Conservation (phyloP, 345 rosid genomes). For the Carallia brachiata region DNA sequence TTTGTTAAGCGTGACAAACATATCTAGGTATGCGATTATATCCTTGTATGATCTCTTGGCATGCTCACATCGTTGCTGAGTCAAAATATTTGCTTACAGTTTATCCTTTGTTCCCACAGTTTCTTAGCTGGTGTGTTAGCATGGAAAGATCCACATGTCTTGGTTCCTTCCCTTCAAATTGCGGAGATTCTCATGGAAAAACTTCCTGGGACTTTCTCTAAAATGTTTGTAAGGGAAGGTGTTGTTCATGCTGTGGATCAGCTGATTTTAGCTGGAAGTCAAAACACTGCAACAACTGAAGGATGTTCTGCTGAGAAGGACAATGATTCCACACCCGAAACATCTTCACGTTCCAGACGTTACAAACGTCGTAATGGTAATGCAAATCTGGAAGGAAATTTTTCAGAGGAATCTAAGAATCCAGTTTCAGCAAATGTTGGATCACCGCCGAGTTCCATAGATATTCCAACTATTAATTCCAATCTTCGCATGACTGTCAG, state of each 20-base stretch:
- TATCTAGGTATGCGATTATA: conserved; percentile 66
- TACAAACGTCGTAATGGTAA: conserved; percentile 77
- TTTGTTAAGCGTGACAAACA: conserved; percentile 73
- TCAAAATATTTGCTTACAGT: conserved; percentile 12
- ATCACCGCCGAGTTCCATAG: conserved; percentile 63
- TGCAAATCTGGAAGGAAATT: conserved; percentile 62
- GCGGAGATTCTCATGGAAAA: conserved; percentile 98
- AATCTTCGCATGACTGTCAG: conserved; percentile 69
- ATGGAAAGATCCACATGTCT: conserved; percentile 97
- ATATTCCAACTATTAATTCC: conserved; percentile 64
- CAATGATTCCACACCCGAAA: conserved; percentile 60
- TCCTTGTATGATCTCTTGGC: conserved; percentile 2
- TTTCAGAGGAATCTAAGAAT: conserved; percentile 61
- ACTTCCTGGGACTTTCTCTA: conserved; percentile 93
- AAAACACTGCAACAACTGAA: conserved; percentile 40
- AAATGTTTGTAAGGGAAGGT: conserved; percentile 95
- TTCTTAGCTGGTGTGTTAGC: conserved; percentile 98
- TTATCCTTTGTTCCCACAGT: conserved; percentile 38
- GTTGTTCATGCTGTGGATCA: conserved; percentile 99
- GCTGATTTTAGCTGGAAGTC: conserved; percentile 70
- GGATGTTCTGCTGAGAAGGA: conserved; percentile 68
- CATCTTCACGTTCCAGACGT: conserved; percentile 82
- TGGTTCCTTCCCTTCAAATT: conserved; percentile 96
- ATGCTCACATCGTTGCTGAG: neutral
- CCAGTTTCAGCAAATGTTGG: conserved; percentile 52